Percentiles rank a stretch among this genome's conserved stretches.
Conservation (phyloP, 257 asterid genomes). For the Rhazya stricta region DNA sequence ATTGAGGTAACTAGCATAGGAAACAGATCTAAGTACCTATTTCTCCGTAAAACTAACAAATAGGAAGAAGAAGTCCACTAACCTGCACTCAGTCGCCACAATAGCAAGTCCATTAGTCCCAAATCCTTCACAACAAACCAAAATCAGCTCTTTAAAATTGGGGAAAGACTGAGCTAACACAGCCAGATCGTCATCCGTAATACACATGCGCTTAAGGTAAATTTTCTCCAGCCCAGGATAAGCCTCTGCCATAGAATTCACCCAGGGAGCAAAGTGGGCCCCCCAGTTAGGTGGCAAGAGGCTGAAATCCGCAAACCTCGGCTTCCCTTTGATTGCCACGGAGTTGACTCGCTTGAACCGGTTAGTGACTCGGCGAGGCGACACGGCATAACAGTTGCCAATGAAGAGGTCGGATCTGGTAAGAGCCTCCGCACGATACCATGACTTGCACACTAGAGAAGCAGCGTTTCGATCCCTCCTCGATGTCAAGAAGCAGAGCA, state of each 20-base stretch:
- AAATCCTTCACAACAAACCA: constrained; percentile 49
- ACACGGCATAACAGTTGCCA: constrained; percentile 48
- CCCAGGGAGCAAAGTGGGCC: constrained; percentile 42
- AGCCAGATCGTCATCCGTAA: constrained; percentile 39
- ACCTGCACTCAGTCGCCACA: constrained; percentile 48
- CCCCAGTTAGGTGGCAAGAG: constrained; percentile 50
- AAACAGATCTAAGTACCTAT: constrained; percentile 21
- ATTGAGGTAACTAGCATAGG: not conserved
- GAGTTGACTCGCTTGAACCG: constrained; percentile 39
- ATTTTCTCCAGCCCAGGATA: constrained; percentile 42
- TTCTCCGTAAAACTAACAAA: not conserved
- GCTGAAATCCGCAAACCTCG: constrained; percentile 49
- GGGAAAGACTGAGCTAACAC: constrained; percentile 32
- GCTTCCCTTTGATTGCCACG: constrained; percentile 42
- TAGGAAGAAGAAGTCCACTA: constrained; percentile 7
- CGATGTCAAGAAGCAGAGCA: constrained; percentile 42
- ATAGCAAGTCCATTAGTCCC: constrained; percentile 49
- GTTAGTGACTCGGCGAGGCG: constrained; percentile 34
- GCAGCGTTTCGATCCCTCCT: constrained; percentile 51
- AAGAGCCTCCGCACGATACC: constrained; percentile 45
- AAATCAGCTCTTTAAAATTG: constrained; percentile 32
- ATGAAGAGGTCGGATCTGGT: constrained; percentile 52
- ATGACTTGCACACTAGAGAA: constrained; percentile 46
- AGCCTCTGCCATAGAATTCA: constrained; percentile 24
- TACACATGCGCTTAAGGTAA: constrained; percentile 40